Evolutionary conservation across 495 filamentous ascomycete species (phyloP), one percentile per base, ranked within the genome.

Genomic region (Daldinia childiae): DNA sequence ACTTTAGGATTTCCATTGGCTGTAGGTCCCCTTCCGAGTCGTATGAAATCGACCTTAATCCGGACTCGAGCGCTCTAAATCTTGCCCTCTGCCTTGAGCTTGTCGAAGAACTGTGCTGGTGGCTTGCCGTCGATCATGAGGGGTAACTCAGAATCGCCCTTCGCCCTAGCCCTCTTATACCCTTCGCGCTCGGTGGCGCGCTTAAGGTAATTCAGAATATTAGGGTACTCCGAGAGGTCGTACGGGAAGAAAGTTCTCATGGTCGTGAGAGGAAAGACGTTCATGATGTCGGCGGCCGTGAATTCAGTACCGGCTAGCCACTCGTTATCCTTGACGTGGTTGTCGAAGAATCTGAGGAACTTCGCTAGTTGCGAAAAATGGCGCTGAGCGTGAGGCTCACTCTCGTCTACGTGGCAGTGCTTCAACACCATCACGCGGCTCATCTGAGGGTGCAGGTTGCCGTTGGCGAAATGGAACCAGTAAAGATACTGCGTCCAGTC

Each of bases 101-200:
- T 41, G 4, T 41, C 39, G 15, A 41, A 41, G 6, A 41, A 41
- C n/a, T 41, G 39, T 41, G 39, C 39, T 3, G 39, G 39, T 17
- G 39, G 39, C 39, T 41, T 41, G 39, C 39, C 39, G 39, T 41
- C 39, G 39, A 41, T 41, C 39, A 41, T 41, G 39, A 41, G 39
- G 15, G 39, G 39, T 17, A 41, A 41, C n/a, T 17, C 39, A 41
- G 39, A 41, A 41, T 41, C 39, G 39, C 39, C 39, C 39, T 41
- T 41, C 6, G 39, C 39, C 6, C 39, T 41, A 4, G 39, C 39
- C 15, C n/a, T 41, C n/a, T 41, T 41, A 17, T 41, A 41, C n/a
- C 39, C 39, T 11, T 41, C 39, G 15, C 39, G 39, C 15, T 15
- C 39, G 5, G 39, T 41, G 1, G 39, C 39, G 39, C 39, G 39